These are phyloP conservation scores for Phellinidium pouzarii DNA, from an alignment of 1,284 basidiomycete genomes.

Conservation along the genomic window DNA sequence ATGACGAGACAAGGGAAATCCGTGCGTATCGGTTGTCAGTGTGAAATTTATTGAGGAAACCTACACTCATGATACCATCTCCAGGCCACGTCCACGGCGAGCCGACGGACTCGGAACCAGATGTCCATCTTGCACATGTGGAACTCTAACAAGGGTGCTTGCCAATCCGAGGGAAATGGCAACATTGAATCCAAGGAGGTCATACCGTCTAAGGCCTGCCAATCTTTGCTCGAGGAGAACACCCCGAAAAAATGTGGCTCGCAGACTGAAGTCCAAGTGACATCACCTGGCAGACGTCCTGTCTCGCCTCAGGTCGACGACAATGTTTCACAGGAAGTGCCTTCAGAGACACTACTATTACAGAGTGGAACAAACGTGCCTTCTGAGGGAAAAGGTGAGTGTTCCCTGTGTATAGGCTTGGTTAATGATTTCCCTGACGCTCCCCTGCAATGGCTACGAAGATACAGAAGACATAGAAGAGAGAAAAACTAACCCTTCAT, in stretches of 20 bases:
- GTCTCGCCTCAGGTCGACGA: neutral
- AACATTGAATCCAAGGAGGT: neutral
- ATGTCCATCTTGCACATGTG: slow-evolving; percentile 12
- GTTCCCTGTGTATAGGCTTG: neutral
- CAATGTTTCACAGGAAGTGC: neutral
- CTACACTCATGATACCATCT: neutral
- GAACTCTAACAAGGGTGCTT: neutral
- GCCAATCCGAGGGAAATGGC: neutral
- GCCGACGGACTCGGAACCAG: neutral
- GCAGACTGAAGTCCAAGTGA: neutral
- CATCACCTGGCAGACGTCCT: neutral
- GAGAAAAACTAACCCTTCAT: neutral
- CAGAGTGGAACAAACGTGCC: neutral
- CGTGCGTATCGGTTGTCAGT: neutral
- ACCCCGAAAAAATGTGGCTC: neutral
- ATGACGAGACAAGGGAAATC: slow-evolving; percentile 6
- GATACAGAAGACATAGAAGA: neutral
- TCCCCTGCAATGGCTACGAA: neutral
- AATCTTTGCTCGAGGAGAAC: neutral
- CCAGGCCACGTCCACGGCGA: neutral
- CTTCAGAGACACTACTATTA: neutral
- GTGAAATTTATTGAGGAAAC: neutral
- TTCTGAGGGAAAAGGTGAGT: neutral
- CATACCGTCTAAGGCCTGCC: neutral
- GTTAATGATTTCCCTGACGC: neutral